Evolutionary conservation across 2,329 filamentous ascomycete genomes (phyloP).

Genomic region (Trichoderma sp.): DNA sequence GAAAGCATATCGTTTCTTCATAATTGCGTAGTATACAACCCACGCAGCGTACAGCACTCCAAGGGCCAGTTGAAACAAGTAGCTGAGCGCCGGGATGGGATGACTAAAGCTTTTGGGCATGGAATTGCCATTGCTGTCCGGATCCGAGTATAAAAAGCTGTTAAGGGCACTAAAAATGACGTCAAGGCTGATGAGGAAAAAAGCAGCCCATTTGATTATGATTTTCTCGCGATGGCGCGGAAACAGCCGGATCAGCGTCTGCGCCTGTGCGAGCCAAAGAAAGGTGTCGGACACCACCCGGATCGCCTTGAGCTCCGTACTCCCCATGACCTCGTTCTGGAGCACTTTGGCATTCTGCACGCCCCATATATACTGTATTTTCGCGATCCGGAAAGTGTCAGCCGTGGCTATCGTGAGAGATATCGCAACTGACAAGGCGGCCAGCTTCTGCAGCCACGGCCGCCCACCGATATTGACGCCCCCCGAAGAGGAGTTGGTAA

Average conservation of each 20-base stretch:
- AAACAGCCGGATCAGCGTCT: conserved; percentile 93
- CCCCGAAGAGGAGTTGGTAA: conserved; percentile 79
- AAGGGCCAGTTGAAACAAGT: conserved; percentile 85
- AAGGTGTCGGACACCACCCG: conserved; percentile 95
- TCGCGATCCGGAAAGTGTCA: conserved; percentile 85
- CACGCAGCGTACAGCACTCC: conserved; percentile 89
- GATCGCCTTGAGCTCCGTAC: conserved; percentile 84
- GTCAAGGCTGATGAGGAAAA: conserved; percentile 88
- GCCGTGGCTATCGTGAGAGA: conserved; percentile 92
- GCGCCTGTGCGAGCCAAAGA: conserved; percentile 94
- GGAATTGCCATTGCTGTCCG: conserved; percentile 56
- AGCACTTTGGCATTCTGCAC: conserved; percentile 78
- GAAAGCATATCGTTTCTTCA: conserved; percentile 88
- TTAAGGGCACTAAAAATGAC: conserved; percentile 90
- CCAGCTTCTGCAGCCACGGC: conserved; percentile 89
- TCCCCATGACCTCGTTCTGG: conserved; percentile 78
- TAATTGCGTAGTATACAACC: conserved; percentile 92
- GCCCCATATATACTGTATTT: conserved; percentile 77
- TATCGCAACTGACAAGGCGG: conserved; percentile 72
- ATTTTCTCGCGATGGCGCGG: conserved; percentile 96
- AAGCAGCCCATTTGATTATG: conserved; percentile 98
- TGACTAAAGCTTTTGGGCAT: conserved; percentile 80
- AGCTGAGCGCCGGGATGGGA: conserved; percentile 87
- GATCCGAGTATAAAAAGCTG: conserved; percentile 68
- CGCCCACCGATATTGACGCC: conserved; percentile 86